phyloP scores from a whole-genome alignment of 257 asterid species.

The Solanum medicagineum region DNA sequence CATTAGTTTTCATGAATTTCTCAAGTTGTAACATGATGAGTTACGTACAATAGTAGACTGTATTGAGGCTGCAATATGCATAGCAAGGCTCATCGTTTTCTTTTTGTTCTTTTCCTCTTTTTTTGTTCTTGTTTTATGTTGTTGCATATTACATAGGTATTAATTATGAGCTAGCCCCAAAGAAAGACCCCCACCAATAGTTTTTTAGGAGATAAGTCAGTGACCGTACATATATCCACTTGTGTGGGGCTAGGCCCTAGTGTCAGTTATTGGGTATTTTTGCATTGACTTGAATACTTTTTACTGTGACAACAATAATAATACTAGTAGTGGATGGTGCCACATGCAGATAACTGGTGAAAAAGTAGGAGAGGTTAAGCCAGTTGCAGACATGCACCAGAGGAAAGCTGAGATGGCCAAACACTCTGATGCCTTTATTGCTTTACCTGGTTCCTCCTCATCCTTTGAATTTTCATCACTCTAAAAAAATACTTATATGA shows the following conservation, averaged over 20 bases:
- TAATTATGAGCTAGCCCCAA: no score
- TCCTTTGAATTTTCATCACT: not conserved
- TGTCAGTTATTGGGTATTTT: not conserved
- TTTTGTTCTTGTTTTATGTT: not conserved
- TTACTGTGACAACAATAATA: not conserved
- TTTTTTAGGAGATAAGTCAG: not conserved
- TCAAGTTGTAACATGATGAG: not conserved
- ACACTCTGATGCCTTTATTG: conserved; percentile 47
- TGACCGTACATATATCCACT: not conserved
- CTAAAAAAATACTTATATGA: no score
- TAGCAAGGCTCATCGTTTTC: not conserved
- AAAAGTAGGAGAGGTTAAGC: conserved; percentile 38
- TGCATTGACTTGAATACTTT: not conserved
- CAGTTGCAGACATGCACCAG: conserved; percentile 44
- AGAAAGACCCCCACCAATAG: not conserved
- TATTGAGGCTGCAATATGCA: not conserved
- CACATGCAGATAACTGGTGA: conserved; percentile 37
- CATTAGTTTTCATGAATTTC: no score
- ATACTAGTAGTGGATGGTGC: not conserved
- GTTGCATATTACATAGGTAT: not conserved
- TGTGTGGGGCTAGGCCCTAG: not conserved
- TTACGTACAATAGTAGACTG: not conserved
- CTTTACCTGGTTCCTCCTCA: conserved; percentile 21
- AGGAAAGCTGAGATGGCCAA: conserved; percentile 58
- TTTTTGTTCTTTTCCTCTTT: not conserved